Percentiles rank a stretch among this genome's conserved stretches.
Evolutionary conservation across 2,329 filamentous ascomycete genomes (phyloP).

Genomic region (Clarireedia hainanense): DNA sequence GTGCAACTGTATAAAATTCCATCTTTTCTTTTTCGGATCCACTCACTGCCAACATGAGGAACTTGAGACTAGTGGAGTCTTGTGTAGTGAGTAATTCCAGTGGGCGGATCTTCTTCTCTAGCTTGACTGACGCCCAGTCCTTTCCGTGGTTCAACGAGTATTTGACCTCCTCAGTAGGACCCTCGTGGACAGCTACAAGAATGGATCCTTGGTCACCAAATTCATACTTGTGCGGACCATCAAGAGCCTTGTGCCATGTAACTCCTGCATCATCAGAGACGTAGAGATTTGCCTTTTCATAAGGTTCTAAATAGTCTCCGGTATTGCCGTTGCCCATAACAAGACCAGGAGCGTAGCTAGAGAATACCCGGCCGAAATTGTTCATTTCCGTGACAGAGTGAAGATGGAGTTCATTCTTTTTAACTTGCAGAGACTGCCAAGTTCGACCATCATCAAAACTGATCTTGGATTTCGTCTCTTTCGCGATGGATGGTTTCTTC

Average conservation of each 20-base stretch:
- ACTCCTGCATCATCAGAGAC: conserved; percentile 87
- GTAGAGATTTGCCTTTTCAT: conserved; percentile 70
- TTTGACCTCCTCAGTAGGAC: conserved; percentile 48
- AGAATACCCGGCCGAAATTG: conserved; percentile 83
- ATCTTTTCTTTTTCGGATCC: conserved; percentile 40
- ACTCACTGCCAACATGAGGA: conserved; percentile 66
- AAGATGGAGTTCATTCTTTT: conserved; percentile 64
- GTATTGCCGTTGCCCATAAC: conserved; percentile 93
- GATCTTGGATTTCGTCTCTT: conserved; percentile 72
- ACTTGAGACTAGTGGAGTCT: conserved; percentile 89
- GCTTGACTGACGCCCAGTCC: conserved; percentile 64
- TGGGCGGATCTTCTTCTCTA: conserved; percentile 65
- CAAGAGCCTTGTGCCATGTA: conserved; percentile 68
- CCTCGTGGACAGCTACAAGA: conserved; percentile 72
- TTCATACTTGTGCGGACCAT: conserved; percentile 89
- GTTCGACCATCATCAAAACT: conserved; percentile 93
- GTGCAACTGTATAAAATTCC: conserved; percentile 58
- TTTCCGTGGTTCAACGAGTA: conserved; percentile 91
- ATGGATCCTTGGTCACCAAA: conserved; percentile 92
- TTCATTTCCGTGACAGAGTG: conserved; percentile 83
- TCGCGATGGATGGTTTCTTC: conserved; percentile 39
- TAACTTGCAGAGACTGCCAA: conserved; percentile 64
- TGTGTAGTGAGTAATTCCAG: conserved; percentile 76
- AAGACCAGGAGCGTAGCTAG: conserved; percentile 85
- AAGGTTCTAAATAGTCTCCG: conserved; percentile 63